Base-by-base conservation (phyloP, 495 filamentous ascomycete species). In the Lindgomyces ingoldianus region DNA sequence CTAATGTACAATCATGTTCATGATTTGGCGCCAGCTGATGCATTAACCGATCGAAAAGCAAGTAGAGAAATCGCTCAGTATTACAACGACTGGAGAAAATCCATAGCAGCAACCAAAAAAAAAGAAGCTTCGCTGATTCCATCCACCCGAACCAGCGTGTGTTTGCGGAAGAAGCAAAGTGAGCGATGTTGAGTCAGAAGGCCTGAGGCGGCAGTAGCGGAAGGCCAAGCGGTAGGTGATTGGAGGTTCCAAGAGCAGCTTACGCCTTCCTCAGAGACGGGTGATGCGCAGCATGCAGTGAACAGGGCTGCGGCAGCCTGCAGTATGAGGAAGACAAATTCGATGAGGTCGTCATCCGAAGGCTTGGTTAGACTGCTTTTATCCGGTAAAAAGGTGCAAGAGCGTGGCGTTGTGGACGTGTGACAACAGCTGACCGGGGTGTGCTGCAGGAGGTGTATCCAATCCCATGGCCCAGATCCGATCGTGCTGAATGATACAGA, bases 121-220 rank as follows among this genome's bases (percentile, higher is more conserved):
- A 42, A 69, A 55, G 24, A 4, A 22, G 27, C 44, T 21, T 26
- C 41, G 33, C 45, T 44, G 55, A 42, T 51, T 60, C 67, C 62
- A 49, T 70, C 56, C 67, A 70, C 62, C 67, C 67, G 67, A 56
- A 39, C 67, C 67, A 54, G 67, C 67, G 67, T 60, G 67, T 65
- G 67, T 62, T 27, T 60, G 63, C 46, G 57, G 42, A 56, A 42
- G 4, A 67, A 58, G 22, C 25, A 57, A 61, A 39, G 19, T 50
- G 36, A 50, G 49, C 56, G 30, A 55, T 8, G 64, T 41, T 67
- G 57, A 67, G 64, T 62, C 64, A 67, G 62, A 52, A 39, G 33
- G 41, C 14, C 22, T 14, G 12, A 36, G 55, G 45, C 53, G 46
- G 62, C 14, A 60, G 62, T 26, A 39, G 39, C 54, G 41, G 60